Percentiles rank a stretch among this genome's conserved stretches.
Evolutionary conservation across 2,329 filamentous ascomycete species (phyloP).

Genomic region (Ophiostoma fasciatum): DNA sequence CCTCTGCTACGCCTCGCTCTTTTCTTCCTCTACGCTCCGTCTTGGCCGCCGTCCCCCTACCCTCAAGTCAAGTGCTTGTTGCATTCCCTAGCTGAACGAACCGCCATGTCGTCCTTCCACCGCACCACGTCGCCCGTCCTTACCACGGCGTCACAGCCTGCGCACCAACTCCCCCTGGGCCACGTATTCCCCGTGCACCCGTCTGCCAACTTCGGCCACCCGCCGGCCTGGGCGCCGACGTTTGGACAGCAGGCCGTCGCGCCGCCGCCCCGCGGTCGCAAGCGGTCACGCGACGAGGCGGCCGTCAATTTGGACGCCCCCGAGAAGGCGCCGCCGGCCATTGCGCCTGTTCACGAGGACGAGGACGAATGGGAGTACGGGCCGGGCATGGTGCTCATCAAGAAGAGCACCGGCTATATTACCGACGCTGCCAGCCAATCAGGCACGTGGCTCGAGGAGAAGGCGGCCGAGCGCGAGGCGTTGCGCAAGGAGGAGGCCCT

Average conservation of each 20-base stretch:
- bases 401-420: slow-evolving; percentile 42
- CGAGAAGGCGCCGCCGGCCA: slow-evolving; percentile 31
- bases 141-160: slow-evolving; percentile 28
- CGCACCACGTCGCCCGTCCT: slow-evolving; percentile 31
- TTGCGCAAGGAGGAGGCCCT: slow-evolving; percentile 26
- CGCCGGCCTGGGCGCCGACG: slow-evolving; percentile 20
- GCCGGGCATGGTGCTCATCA: slow-evolving; percentile 59
- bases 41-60: not conserved
- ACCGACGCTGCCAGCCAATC: slow-evolving; percentile 52
- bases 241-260: slow-evolving; percentile 11
- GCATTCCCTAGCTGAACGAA: not conserved
- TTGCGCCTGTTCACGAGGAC: slow-evolving; percentile 32
- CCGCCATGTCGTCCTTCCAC: slow-evolving; percentile 29
- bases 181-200: slow-evolving; percentile 25
- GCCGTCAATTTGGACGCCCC: slow-evolving; percentile 47
- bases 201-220: slow-evolving; percentile 20
- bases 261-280: slow-evolving; percentile 41
- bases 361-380: slow-evolving; percentile 56
- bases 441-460: slow-evolving; percentile 59
- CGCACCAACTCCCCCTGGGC: slow-evolving; percentile 26
- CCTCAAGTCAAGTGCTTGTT: not conserved
- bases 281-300: slow-evolving; percentile 64
- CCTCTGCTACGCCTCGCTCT: too few species aligned
- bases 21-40: not conserved
- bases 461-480: slow-evolving; percentile 34